Conservation (phyloP, 202 grass and related monocot genomes). For the Setaria italica region DNA sequence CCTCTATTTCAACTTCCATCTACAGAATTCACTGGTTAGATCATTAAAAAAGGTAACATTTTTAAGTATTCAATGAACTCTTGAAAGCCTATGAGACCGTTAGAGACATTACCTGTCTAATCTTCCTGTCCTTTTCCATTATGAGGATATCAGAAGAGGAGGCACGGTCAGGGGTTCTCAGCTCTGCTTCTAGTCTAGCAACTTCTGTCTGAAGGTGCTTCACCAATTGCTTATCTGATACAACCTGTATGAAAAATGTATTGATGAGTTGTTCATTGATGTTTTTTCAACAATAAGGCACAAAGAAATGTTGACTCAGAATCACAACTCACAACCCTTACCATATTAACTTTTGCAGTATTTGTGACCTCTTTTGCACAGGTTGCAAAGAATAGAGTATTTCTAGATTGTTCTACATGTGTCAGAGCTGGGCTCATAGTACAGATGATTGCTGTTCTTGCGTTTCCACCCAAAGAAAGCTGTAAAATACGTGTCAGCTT, state of each 20-base stretch:
- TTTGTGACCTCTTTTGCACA: slow-evolving; percentile 90
- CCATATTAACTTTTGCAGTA: slow-evolving; percentile 93
- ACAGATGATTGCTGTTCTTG: slow-evolving; percentile 94
- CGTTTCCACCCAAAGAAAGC: slow-evolving; percentile 93
- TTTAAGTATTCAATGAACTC: slow-evolving; percentile 25
- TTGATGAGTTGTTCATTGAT: slow-evolving; percentile 25
- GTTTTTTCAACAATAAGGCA: slow-evolving; percentile 16
- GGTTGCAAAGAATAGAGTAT: slow-evolving; percentile 88
- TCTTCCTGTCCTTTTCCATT: slow-evolving; percentile 81
- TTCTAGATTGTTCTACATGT: slow-evolving; percentile 89
- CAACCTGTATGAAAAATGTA: slow-evolving; percentile 61
- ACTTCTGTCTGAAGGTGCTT: slow-evolving; percentile 91
- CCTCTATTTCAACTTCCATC: slow-evolving; percentile 79
- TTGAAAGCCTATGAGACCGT: slow-evolving; percentile 27
- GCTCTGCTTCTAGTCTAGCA: slow-evolving; percentile 86
- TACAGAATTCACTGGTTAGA: slow-evolving; percentile 38
- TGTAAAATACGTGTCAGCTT: slow-evolving; percentile 93
- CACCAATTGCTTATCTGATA: slow-evolving; percentile 96
- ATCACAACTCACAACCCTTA: slow-evolving; percentile 41
- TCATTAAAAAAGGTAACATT: slow-evolving; percentile 13
- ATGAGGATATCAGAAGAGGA: slow-evolving; percentile 65
- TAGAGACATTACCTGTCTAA: slow-evolving; percentile 65
- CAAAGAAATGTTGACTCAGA: slow-evolving; percentile 20
- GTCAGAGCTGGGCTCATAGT: slow-evolving; percentile 88
- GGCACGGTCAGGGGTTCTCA: slow-evolving; percentile 66